Base-by-base conservation (phyloP, 176 grass and related monocot genomes). In the Cymbopogon citratus region DNA sequence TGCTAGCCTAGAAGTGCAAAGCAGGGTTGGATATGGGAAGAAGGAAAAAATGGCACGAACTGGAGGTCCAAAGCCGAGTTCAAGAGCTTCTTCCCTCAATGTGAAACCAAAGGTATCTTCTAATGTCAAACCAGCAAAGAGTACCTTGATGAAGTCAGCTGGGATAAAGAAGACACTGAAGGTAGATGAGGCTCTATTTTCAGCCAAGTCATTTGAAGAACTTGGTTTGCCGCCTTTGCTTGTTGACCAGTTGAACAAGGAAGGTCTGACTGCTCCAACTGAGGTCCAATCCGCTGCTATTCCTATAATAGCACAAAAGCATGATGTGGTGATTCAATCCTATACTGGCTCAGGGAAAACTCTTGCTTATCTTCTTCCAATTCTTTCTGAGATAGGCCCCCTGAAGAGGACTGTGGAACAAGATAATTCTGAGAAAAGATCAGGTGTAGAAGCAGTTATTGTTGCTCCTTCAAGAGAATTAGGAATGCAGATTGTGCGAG, bases 391-490 rank as follows among this genome's bases (percentile, higher is more conserved):
- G 73, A 86, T 95, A 46, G 92, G 95, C 0, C 92, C 92, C 31
- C 31, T 94, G 46, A 98, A 94, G 81, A 87, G 70, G 59, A 18
- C 81, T 78, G 18, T 45, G 57, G 84, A 89, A 26, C 71, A 81
- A 85, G 81, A 44, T 60, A 71, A 45, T 65, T 80, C 83, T 82
- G 81, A 89, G 23, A 87, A 91, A 85, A 88, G 85, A 83, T 79
- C 87, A 79, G 86, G 88, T 54, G 48, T 95, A 69, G 95, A 95
- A 81, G 92, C 95, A 39, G 92, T 98, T 31, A 89, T 98, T 25
- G 86, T 98, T 54, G 95, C 92, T 84, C 95, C 95, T 82, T 98
- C 95, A 12, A 95, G 95, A 83, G 95, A 98, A 76, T 80, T 98
- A 39, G 92, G 86, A 36, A 98, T 98, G 92, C 95, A 98, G 79